phyloP scores from a whole-genome alignment of 345 rosid genomes.

The Capsella bursapastoris region DNA sequence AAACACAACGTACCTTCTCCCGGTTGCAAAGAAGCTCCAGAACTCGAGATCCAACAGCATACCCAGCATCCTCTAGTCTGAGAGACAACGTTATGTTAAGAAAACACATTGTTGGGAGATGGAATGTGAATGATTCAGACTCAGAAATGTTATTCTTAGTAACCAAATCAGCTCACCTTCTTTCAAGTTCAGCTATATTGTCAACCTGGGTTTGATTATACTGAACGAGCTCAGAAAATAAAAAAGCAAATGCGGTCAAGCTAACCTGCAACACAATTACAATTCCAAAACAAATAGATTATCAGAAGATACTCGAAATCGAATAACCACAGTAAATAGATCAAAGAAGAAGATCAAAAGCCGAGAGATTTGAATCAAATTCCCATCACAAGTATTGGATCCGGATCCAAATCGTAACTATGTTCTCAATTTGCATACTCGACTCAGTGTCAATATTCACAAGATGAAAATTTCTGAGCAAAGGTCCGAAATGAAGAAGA shows the following conservation, averaged over 20 bases:
- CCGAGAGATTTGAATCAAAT: conserved; percentile 1
- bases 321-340: conserved; percentile 7
- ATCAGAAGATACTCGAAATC: neutral
- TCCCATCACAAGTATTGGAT: neutral
- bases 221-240: conserved; percentile 91
- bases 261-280: conserved; percentile 55
- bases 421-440: conserved; percentile 27
- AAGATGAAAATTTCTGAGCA: conserved; percentile 15
- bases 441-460: conserved; percentile 12
- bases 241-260: conserved; percentile 57
- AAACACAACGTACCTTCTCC: conserved; percentile 60
- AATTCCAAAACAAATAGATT: neutral
- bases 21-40: conserved; percentile 91
- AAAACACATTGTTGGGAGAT: conserved; percentile 1
- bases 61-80: conserved; percentile 98
- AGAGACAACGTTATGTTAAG: conserved; percentile 11
- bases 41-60: conserved; percentile 88
- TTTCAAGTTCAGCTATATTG: conserved; percentile 90
- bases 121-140: neutral
- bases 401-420: conserved; percentile 29
- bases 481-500: conserved; percentile 1
- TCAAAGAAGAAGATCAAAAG: conserved; percentile 13
- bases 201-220: conserved; percentile 97
- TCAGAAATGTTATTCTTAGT: neutral
- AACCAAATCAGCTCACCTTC: conserved; percentile 58